Percentiles rank a stretch among this genome's conserved stretches.
Conservation (phyloP, 2,329 filamentous ascomycete species). For the Trichothecium roseum region DNA sequence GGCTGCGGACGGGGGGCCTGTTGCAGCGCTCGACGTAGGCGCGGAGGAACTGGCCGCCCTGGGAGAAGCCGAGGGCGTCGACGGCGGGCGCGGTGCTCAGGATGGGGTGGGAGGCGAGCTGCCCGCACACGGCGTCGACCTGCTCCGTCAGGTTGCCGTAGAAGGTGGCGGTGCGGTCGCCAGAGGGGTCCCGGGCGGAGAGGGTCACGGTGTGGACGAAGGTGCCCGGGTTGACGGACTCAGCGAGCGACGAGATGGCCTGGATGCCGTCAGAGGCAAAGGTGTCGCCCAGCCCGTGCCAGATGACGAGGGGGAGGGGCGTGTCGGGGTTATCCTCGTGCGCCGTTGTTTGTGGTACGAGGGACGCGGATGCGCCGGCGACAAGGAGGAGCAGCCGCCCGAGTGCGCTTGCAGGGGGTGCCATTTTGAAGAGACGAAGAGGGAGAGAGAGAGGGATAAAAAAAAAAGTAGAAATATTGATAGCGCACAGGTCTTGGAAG, state of each 20-base stretch:
- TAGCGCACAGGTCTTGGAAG: no score
- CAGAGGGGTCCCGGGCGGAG: constrained; percentile 44
- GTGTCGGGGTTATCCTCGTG: constrained; percentile 38
- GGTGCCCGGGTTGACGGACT: constrained; percentile 68
- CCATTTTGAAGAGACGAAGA: no score
- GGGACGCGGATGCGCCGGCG: neutral
- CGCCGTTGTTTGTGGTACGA: neutral
- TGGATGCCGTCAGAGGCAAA: constrained; percentile 68
- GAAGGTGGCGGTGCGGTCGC: constrained; percentile 77
- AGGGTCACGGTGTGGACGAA: constrained; percentile 73
- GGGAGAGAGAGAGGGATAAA: no score
- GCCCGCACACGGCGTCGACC: constrained; percentile 65
- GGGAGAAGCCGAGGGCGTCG: constrained; percentile 89
- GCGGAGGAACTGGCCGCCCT: constrained; percentile 93
- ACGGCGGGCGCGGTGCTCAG: constrained; percentile 72
- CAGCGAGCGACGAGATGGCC: constrained; percentile 59
- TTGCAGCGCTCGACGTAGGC: constrained; percentile 86
- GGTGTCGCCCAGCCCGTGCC: constrained; percentile 75
- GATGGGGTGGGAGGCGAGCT: constrained; percentile 65
- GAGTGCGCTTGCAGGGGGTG: no score
- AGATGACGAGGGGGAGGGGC: constrained; percentile 85
- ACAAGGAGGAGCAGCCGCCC: neutral
- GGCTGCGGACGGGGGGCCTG: constrained; percentile 58
- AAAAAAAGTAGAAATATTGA: neutral
- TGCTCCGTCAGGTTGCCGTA: constrained; percentile 82